A percentile compares a stretch with the other conserved stretches of the same genome.
phyloP scores from a whole-genome alignment of 192 early-diverging fungal species.

The Gonapodya prolifera region DNA sequence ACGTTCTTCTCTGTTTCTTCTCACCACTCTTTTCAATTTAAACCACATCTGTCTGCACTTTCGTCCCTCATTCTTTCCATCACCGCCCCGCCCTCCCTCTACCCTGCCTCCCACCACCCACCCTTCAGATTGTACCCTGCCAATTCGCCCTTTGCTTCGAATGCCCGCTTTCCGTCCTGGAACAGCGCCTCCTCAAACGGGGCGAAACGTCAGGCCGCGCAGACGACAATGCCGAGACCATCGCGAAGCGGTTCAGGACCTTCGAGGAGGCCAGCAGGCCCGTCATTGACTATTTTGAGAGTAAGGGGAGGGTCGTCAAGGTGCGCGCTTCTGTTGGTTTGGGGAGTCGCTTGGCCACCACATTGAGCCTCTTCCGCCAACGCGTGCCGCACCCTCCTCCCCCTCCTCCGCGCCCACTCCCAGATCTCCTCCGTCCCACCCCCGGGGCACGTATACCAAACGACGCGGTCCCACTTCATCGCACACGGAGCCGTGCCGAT shows the following conservation, averaged over 20 bases:
- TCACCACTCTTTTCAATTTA: too few relatives aligned
- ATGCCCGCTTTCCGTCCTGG: slow-evolving; percentile 35
- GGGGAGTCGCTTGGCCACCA: too few relatives aligned
- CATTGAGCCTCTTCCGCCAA: too few relatives aligned
- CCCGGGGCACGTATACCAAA: slow-evolving; percentile 22
- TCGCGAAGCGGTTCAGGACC: slow-evolving; percentile 32
- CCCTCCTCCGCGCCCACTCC: too few relatives aligned
- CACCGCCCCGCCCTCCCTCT: too few relatives aligned
- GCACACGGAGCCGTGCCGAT: background rate
- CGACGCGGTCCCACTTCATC: slow-evolving; percentile 13
- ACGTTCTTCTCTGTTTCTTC: too few relatives aligned
- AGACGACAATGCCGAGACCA: slow-evolving; percentile 44
- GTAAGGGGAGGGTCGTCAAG: slow-evolving; percentile 12
- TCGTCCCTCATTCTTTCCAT: too few relatives aligned
- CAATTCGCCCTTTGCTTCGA: slow-evolving; percentile 34
- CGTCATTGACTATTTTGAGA: slow-evolving; percentile 24
- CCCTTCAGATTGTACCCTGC: slow-evolving; percentile 18
- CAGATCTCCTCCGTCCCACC: slow-evolving; percentile 23
- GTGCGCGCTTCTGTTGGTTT: background rate
- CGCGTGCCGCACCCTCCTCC: too few relatives aligned
- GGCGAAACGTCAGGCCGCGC: slow-evolving; percentile 43
- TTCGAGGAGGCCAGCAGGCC: slow-evolving; percentile 28
- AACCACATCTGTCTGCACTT: too few relatives aligned
- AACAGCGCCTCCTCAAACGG: slow-evolving; percentile 36
- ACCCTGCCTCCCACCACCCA: too few relatives aligned